Conservation (phyloP, 2,329 filamentous ascomycete genomes). For the Pseudogymnoascus sp. region DNA sequence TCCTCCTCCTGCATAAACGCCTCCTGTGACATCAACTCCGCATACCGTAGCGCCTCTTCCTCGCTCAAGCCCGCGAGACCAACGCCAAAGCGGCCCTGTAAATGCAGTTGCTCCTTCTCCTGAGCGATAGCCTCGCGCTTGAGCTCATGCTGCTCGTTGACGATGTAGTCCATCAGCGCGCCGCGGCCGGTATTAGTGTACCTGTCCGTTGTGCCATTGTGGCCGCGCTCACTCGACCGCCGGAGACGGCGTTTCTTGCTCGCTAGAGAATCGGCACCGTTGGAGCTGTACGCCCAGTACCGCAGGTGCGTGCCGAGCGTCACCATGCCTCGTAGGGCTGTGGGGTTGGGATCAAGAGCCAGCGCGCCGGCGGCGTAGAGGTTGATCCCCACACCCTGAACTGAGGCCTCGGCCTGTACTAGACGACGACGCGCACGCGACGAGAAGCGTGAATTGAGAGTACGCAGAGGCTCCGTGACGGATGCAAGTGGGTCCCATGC, state of each 20-base stretch:
- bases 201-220: constrained; percentile 47
- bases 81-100: constrained; percentile 76
- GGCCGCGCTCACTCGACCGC: constrained; percentile 51
- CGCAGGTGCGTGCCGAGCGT: constrained; percentile 79
- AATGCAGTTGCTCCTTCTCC: constrained; percentile 57
- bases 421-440: constrained; percentile 71
- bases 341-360: constrained; percentile 78
- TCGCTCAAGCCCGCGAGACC: constrained; percentile 62
- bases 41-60: constrained; percentile 57
- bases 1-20: constrained; percentile 49
- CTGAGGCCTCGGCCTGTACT: constrained; percentile 57
- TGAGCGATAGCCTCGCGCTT: constrained; percentile 62
- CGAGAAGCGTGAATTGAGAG: constrained; percentile 76
- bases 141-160: constrained; percentile 75
- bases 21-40: constrained; percentile 59
- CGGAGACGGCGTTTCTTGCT: constrained; percentile 72
- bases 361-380: constrained; percentile 79
- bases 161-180: constrained; percentile 72
- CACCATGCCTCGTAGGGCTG: constrained; percentile 75
- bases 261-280: constrained; percentile 61
- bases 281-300: constrained; percentile 92
- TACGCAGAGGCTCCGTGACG: constrained; percentile 67
- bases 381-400: constrained; percentile 62
- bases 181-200: constrained; percentile 57
- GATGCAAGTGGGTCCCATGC: constrained; percentile 95